Percentiles rank a stretch among this genome's conserved stretches.
These are phyloP conservation scores for Daldinia sp. DNA, from an alignment of 2,329 filamentous ascomycete species.

Conservation along the genomic window DNA sequence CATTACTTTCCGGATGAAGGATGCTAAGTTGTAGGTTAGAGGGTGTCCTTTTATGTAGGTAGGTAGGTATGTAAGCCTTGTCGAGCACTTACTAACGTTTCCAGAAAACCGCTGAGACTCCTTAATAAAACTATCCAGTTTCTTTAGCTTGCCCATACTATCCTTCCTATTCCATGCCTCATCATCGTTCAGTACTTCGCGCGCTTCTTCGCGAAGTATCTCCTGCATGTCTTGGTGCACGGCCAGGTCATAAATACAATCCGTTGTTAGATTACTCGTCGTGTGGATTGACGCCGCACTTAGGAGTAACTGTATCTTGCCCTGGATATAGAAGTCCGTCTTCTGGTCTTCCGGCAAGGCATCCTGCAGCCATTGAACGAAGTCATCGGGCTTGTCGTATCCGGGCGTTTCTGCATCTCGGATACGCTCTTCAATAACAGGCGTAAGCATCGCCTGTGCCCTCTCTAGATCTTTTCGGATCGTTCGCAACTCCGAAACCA, in stretches of 20 bases:
- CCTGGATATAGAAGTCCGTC: conserved; percentile 50
- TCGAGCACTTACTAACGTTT: conserved; percentile 47
- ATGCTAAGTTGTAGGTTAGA: conserved; percentile 41
- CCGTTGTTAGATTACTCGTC: conserved; percentile 56
- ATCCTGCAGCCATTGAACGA: conserved; percentile 58
- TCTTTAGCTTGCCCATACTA: conserved; percentile 51
- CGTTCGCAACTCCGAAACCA: conserved; percentile 57
- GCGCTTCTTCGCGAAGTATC: conserved; percentile 60
- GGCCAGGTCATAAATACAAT: conserved; percentile 61
- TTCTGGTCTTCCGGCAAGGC: conserved; percentile 49
- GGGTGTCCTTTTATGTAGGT: too few species aligned
- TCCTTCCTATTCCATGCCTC: conserved; percentile 48
- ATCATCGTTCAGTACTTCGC: conserved; percentile 48
- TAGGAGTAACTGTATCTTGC: conserved; percentile 53
- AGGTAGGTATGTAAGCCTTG: too few species aligned
- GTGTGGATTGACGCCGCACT: conserved; percentile 62
- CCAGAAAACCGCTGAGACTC: conserved; percentile 49
- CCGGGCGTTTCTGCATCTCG: conserved; percentile 51
- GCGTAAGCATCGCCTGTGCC: conserved; percentile 55
- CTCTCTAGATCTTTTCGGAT: conserved; percentile 54
- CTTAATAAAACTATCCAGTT: conserved; percentile 53
- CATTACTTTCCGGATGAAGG: conserved; percentile 60
- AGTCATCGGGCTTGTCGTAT: conserved; percentile 55
- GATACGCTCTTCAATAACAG: conserved; percentile 57
- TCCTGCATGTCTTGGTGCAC: conserved; percentile 59